Evolutionary conservation across 257 asterid genomes (phyloP), one percentile per base, ranked within the genome.

Genomic region (Gentiana dahurica): DNA sequence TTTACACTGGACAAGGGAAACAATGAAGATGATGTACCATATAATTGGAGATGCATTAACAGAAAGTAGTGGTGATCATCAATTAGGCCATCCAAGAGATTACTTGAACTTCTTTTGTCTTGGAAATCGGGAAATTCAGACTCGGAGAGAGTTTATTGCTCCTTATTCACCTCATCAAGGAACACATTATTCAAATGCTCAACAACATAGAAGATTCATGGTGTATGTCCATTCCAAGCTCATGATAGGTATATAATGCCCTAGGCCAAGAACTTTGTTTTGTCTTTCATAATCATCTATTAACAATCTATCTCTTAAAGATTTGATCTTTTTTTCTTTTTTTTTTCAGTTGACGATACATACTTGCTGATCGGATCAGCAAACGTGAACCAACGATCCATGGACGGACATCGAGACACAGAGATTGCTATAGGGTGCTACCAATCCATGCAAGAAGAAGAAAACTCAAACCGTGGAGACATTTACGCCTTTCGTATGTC

Each of bases 141-240:
- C 69, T 33, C 82, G 71, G 60, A 94, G 95, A 48, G 97, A 89
- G 75, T 86, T 89, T 47, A 71, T 74, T 51, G 85, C 97, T 62
- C 97, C 97, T 0, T 82, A 80, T 63, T 76, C 75, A 61, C 94
- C 97, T 49, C 95, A 86, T 49, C 77, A 81, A 0, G 79, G 43
- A 51, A 81, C 97, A 24, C 75, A 78, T 1, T 89, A 89, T 46
- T 81, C 79, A 73, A 77, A 73, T 59, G 84, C 95, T 62, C 93
- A 89, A 76, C 81, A 68, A 55, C 82, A 80, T 49, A 67, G 97
- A 71, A 81, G 97, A 48, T 89, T 89, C 67, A 89, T 89, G 97
- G 82, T 89, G 53, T 86, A 89, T 70, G 95, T 89, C 41, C 97
- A 89, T 76, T 89, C 95, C 63, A 89, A 89, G 73, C 72, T 89